A percentile compares a stretch with the other conserved stretches of the same genome.
These are phyloP conservation scores for Chamaecyparis obtusa DNA, from an alignment of 75 land plant species.

Conservation along the genomic window DNA sequence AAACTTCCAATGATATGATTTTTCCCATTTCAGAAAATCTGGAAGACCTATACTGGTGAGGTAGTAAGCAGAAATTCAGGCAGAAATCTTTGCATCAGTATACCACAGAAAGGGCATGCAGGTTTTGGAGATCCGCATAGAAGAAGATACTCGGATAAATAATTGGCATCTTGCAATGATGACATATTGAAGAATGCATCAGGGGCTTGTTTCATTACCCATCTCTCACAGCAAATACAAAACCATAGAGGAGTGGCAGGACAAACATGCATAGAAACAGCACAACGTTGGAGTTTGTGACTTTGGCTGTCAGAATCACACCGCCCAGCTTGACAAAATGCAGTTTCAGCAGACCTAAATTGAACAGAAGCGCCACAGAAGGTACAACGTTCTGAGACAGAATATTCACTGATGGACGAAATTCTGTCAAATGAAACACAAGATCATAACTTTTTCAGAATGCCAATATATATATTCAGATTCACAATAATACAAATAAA, in stretches of 20 bases:
- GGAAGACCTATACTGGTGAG: slow-evolving; percentile 31
- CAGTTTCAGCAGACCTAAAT: slow-evolving; percentile 52
- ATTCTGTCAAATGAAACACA: slow-evolving; percentile 10
- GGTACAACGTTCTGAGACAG: slow-evolving; percentile 32
- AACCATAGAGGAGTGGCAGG: slow-evolving; percentile 56
- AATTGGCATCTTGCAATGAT: slow-evolving; percentile 20
- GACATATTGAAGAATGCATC: slow-evolving; percentile 37
- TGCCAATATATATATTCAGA: not conserved
- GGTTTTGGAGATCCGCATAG: slow-evolving; percentile 28
- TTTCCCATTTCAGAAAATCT: not conserved
- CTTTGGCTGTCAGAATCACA: slow-evolving; percentile 11
- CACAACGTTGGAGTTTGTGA: slow-evolving; percentile 65
- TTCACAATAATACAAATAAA: not conserved
- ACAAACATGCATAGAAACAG: slow-evolving; percentile 69
- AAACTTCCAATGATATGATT: not conserved
- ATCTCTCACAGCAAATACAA: slow-evolving; percentile 73
- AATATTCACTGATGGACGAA: slow-evolving; percentile 9
- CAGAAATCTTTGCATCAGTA: slow-evolving; percentile 58
- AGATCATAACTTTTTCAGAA: not conserved
- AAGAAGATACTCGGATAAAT: slow-evolving; percentile 10
- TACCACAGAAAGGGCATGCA: slow-evolving; percentile 79
- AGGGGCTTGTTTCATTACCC: slow-evolving; percentile 53
- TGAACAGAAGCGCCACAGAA: slow-evolving; percentile 47
- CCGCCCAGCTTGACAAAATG: slow-evolving; percentile 27
- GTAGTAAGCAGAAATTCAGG: slow-evolving; percentile 60